A percentile compares a stretch with the other conserved stretches of the same genome.
phyloP scores from a whole-genome alignment of 306 rosid genomes.

The Rosa chinensis region DNA sequence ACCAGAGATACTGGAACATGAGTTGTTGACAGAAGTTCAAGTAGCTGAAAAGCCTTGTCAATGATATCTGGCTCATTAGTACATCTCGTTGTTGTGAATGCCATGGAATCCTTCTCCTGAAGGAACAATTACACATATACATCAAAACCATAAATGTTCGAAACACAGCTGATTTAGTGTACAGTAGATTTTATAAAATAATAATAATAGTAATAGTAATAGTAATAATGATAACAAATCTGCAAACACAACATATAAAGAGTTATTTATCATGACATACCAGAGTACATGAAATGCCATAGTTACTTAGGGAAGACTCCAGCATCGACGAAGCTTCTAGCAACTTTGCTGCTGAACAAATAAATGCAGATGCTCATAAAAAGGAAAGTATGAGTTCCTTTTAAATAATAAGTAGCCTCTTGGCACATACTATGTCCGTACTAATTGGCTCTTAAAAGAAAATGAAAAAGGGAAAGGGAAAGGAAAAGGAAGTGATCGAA shows the following conservation, averaged over 20 bases:
- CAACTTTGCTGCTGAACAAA: not conserved
- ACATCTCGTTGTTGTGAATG: not conserved
- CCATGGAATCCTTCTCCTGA: not conserved
- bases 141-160: not conserved
- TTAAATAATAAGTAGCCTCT: too few species aligned
- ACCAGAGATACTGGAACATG: slow-evolving; percentile 2
- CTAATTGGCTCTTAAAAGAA: too few species aligned
- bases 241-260: too few species aligned
- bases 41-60: not conserved
- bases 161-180: not conserved
- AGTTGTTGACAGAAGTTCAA: not conserved
- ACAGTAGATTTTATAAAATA: too few species aligned
- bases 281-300: not conserved
- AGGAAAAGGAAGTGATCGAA: too few species aligned
- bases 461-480: too few species aligned
- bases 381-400: too few species aligned
- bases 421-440: too few species aligned
- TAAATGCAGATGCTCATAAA: too few species aligned
- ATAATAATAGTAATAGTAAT: too few species aligned
- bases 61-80: not conserved
- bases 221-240: too few species aligned
- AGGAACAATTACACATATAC: not conserved
- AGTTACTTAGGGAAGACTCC: not conserved
- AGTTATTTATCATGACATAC: not conserved
- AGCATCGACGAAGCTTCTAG: not conserved